A percentile compares a stretch with the other conserved stretches of the same genome.
phyloP scores from a whole-genome alignment of 2,329 filamentous ascomycete genomes.

The Tolypocladium sp. region DNA sequence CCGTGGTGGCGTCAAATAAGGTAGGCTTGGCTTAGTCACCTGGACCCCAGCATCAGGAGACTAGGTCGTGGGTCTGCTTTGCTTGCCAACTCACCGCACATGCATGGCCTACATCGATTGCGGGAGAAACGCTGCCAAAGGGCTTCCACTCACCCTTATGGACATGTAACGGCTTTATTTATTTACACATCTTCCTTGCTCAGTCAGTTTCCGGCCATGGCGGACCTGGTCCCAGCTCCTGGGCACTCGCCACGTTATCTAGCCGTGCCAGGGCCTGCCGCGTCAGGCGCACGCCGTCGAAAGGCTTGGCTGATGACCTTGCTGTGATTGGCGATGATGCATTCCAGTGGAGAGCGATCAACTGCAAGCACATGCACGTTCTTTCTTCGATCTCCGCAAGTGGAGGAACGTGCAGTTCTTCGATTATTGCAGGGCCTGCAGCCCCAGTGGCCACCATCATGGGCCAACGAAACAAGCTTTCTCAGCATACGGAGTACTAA shows the following conservation, averaged over 20 bases:
- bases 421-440: background rate
- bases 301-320: background rate
- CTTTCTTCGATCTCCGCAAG: background rate
- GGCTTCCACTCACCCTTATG: background rate
- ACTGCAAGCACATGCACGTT: background rate
- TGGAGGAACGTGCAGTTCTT: background rate
- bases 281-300: background rate
- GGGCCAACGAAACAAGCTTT: background rate
- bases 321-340: background rate
- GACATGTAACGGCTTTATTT: background rate
- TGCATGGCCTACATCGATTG: background rate
- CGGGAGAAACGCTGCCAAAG: background rate
- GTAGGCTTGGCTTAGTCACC: conserved; percentile 1
- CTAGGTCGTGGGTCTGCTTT: background rate
- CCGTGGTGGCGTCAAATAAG: background rate
- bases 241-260: background rate
- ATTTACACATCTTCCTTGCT: background rate
- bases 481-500: background rate
- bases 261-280: background rate
- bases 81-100: background rate
- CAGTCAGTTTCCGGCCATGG: too few relatives aligned
- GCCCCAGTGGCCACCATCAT: background rate
- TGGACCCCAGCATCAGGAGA: background rate
- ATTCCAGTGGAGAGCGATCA: background rate
- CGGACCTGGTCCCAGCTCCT: background rate